phyloP scores from a whole-genome alignment of 305 asterid genomes.

The Petunia hybrid region DNA sequence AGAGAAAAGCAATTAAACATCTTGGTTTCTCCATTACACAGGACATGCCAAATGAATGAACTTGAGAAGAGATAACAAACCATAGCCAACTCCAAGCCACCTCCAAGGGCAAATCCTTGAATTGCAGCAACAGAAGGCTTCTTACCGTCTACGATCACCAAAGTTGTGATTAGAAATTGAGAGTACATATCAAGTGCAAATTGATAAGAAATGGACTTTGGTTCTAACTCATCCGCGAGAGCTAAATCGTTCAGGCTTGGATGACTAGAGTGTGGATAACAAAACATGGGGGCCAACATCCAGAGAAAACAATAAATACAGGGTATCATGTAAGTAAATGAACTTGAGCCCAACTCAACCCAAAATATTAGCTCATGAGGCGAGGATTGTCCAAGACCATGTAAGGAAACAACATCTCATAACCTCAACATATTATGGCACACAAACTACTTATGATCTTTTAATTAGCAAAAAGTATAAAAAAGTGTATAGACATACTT shows the following conservation, averaged over 20 bases:
- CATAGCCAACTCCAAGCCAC: constrained; percentile 72
- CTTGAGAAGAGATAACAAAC: constrained; percentile 42
- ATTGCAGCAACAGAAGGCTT: constrained; percentile 77
- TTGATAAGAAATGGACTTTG: too few relatives aligned
- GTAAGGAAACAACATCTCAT: neutral
- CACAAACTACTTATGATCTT: neutral
- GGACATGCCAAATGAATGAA: neutral
- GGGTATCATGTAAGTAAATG: neutral
- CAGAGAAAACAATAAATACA: too few relatives aligned
- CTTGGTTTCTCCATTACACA: neutral
- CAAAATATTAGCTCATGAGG: too few relatives aligned
- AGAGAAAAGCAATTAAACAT: neutral
- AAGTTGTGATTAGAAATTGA: neutral
- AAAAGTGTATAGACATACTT: constrained; percentile 28
- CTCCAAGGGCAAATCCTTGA: constrained; percentile 72
- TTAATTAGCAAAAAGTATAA: neutral
- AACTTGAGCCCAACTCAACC: neutral
- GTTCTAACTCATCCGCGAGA: too few relatives aligned
- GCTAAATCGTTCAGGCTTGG: too few relatives aligned
- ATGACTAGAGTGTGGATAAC: too few relatives aligned
- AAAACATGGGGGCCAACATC: too few relatives aligned
- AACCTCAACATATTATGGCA: neutral
- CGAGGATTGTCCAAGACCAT: neutral
- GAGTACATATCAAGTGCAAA: neutral
- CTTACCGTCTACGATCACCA: constrained; percentile 50